phyloP scores from a whole-genome alignment of 768 basidiomycete genomes.

The Boletus bicolor region DNA sequence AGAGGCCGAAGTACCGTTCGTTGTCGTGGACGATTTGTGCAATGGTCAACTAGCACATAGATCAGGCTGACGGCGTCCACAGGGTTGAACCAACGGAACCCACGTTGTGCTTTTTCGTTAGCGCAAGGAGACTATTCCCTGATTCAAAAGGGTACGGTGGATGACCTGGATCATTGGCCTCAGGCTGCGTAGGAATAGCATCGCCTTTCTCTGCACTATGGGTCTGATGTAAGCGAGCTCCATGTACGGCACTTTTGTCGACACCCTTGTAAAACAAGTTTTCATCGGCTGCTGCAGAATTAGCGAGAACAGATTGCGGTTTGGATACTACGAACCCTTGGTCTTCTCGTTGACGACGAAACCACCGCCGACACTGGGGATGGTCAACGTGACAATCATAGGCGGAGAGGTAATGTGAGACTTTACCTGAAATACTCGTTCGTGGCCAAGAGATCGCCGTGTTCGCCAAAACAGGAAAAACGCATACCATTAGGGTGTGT shows the following conservation, averaged over 20 bases:
- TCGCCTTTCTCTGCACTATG: conserved; percentile 39
- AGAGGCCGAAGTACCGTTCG: conserved; percentile 76
- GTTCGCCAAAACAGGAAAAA: conserved; percentile 76
- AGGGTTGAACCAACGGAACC: conserved; percentile 25
- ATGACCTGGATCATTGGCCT: conserved; percentile 39
- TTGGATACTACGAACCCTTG: conserved; percentile 50
- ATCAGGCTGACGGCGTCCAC: conserved; percentile 6
- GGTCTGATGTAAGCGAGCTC: conserved; percentile 70
- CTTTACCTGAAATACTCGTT: conserved; percentile 85
- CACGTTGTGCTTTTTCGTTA: conserved; percentile 81
- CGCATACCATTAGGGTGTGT: conserved; percentile 93
- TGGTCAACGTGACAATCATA: neutral
- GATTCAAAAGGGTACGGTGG: conserved; percentile 85
- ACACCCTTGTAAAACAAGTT: conserved; percentile 94
- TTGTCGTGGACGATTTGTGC: conserved; percentile 94
- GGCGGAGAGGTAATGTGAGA: neutral
- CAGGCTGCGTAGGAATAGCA: conserved; percentile 5
- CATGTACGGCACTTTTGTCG: conserved; percentile 76
- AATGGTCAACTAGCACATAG: conserved; percentile 69
- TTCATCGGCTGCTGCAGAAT: conserved; percentile 63
- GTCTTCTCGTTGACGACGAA: conserved; percentile 96
- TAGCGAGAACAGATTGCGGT: neutral
- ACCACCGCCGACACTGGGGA: conserved; percentile 76
- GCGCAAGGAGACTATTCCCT: conserved; percentile 66
- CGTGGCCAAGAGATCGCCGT: conserved; percentile 87